Percentiles rank a stretch among this genome's conserved stretches.
Evolutionary conservation across 768 basidiomycete genomes (phyloP).

Genomic region (Hypholoma fasciculare): DNA sequence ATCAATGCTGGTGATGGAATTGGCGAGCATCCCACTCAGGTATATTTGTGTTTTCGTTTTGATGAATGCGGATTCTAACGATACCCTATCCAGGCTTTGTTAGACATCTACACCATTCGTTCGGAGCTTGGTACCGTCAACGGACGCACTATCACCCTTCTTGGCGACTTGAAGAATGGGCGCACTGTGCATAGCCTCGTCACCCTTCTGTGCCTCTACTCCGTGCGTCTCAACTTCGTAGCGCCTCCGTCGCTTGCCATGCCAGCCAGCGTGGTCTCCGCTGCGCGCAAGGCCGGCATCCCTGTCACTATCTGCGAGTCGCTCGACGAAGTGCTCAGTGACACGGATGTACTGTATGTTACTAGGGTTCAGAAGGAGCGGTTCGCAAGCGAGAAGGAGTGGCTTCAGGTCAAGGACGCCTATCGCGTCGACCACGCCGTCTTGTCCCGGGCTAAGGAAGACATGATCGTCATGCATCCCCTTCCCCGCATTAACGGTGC

Average conservation of each 20-base stretch:
- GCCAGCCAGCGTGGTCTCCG: constrained; percentile 82
- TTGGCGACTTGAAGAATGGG: constrained; percentile 98
- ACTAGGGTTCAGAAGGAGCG: constrained; percentile 96
- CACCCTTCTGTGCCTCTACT: constrained; percentile 87
- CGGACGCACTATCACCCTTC: constrained; percentile 86
- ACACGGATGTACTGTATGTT: constrained; percentile 96
- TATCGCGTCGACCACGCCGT: constrained; percentile 95
- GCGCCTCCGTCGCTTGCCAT: constrained; percentile 84
- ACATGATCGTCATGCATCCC: constrained; percentile 99
- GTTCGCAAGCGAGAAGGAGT: constrained; percentile 79
- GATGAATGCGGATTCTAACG: neutral
- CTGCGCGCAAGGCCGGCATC: constrained; percentile 82
- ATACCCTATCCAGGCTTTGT: constrained; percentile 55
- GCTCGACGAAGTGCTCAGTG: constrained; percentile 87
- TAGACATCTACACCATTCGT: constrained; percentile 93
- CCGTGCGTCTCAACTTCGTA: constrained; percentile 94
- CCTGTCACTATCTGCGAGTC: constrained; percentile 78
- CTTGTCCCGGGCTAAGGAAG: constrained; percentile 89
- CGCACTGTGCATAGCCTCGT: constrained; percentile 97
- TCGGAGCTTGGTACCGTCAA: constrained; percentile 98
- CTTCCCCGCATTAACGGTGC: constrained; percentile 86
- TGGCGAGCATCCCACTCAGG: constrained; percentile 97
- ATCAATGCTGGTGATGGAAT: constrained; percentile 97
- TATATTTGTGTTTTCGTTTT: constrained; percentile 29
- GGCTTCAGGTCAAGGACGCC: constrained; percentile 87